Percentiles rank a stretch among this genome's conserved stretches.
Evolutionary conservation across 345 rosid genomes (phyloP).

Genomic region (Pistacia vera): DNA sequence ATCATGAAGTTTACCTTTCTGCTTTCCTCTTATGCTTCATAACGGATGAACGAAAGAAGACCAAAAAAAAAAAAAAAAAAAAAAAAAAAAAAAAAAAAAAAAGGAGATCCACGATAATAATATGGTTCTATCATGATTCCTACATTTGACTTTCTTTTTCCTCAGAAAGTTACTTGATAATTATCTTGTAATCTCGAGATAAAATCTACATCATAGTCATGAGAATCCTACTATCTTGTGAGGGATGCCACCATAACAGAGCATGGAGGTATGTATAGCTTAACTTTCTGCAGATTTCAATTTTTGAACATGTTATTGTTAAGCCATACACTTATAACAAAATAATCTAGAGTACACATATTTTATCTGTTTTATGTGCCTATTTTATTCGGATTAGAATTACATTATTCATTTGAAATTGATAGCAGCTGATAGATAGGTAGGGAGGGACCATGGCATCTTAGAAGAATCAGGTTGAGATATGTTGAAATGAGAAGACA

Average conservation of each 20-base stretch:
- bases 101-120: not conserved
- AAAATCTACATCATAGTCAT: too few relatives aligned
- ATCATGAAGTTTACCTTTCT: not conserved
- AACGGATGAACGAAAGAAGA: too few relatives aligned
- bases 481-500: constrained; percentile 16
- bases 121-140: not conserved
- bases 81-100: not conserved
- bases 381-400: not conserved
- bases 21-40: not conserved
- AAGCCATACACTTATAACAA: too few relatives aligned
- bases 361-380: not conserved
- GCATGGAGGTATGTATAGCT: not conserved
- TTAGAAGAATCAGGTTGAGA: not conserved
- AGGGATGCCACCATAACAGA: too few relatives aligned
- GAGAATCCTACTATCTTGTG: too few relatives aligned
- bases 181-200: not conserved
- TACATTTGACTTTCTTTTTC: not conserved
- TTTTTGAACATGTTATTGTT: not conserved
- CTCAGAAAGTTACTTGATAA: constrained; percentile 1
- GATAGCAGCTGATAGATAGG: not conserved
- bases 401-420: not conserved
- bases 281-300: not conserved
- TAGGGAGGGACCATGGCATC: constrained; percentile 4
- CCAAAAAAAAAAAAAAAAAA: too few relatives aligned
- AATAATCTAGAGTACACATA: too few relatives aligned